A percentile compares a stretch with the other conserved stretches of the same genome.
Conservation (phyloP, 2,329 filamentous ascomycete genomes). For the Aspergillus fischeri region DNA sequence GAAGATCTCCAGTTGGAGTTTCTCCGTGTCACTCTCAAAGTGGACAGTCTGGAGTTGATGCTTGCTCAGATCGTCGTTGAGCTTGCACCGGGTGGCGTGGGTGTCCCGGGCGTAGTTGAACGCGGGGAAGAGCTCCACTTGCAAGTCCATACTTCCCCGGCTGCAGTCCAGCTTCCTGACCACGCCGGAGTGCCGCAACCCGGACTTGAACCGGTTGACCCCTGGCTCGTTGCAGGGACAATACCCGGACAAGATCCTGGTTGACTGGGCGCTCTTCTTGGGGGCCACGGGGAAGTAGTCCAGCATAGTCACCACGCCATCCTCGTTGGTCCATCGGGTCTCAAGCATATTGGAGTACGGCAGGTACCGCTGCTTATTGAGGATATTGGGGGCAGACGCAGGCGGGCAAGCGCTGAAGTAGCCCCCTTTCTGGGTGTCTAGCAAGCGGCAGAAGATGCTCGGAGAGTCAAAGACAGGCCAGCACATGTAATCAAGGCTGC, state of each 20-base stretch:
- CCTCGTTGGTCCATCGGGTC: constrained; percentile 72
- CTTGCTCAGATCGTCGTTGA: constrained; percentile 34
- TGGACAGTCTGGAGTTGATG: constrained; percentile 56
- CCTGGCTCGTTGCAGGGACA: constrained; percentile 34
- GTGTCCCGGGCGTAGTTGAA: constrained; percentile 65
- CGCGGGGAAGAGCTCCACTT: constrained; percentile 68
- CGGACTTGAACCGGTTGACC: constrained; percentile 48
- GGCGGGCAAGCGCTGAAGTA: constrained; percentile 62
- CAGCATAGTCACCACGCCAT: constrained; percentile 67
- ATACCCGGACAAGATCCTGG: constrained; percentile 28
- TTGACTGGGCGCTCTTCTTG: constrained; percentile 44
- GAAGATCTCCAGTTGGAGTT: constrained; percentile 64
- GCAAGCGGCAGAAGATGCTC: constrained; percentile 67
- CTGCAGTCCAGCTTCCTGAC: constrained; percentile 70
- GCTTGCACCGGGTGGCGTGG: constrained; percentile 43
- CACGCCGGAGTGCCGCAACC: constrained; percentile 45
- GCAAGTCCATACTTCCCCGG: constrained; percentile 60
- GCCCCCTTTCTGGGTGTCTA: constrained; percentile 71
- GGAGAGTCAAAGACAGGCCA: constrained; percentile 80
- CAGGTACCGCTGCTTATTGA: constrained; percentile 74
- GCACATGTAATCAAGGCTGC: constrained; percentile 73
- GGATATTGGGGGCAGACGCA: constrained; percentile 45
- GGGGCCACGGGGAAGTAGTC: constrained; percentile 73
- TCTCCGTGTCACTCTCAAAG: constrained; percentile 57
- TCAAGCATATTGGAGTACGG: constrained; percentile 71